Conservation (phyloP, 2,329 filamentous ascomycete species). For the Microcera coccophila region DNA sequence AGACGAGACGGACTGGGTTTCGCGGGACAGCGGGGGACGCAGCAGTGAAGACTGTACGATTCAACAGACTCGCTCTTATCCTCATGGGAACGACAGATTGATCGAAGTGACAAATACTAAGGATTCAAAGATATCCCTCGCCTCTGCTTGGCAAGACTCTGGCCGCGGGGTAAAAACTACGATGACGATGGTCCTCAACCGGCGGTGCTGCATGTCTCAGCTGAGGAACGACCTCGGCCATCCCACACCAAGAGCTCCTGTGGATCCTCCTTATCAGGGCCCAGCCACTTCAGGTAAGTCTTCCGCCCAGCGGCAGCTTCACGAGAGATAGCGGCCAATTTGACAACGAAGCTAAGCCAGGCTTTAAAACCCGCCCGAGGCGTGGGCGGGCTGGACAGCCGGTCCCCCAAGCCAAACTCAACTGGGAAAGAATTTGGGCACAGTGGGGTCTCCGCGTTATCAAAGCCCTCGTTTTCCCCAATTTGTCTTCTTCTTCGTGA, state of each 20-base stretch:
- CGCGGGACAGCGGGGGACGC: not conserved
- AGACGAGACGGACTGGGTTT: not conserved
- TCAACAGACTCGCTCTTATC: not conserved
- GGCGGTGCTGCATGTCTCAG: not conserved
- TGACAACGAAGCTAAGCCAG: not conserved
- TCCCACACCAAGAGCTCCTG: not conserved
- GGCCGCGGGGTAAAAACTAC: not conserved
- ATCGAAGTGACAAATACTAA: not conserved
- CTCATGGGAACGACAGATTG: not conserved
- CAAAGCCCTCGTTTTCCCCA: not conserved
- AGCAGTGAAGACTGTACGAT: not conserved
- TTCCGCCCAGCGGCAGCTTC: too few species aligned
- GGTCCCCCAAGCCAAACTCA: not conserved
- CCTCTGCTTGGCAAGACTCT: not conserved
- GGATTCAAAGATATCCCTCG: not conserved
- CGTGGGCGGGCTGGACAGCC: not conserved
- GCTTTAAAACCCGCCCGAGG: too few species aligned
- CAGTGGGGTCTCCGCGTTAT: not conserved
- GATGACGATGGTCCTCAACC: not conserved
- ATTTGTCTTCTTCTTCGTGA: not conserved
- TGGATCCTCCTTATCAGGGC: slow-evolving; percentile 1
- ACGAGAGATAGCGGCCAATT: not conserved
- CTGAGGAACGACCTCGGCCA: not conserved
- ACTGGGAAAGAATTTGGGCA: not conserved
- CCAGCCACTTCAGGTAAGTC: not conserved